These are phyloP conservation scores for Phytophthora parvispora DNA, from an alignment of 352 stramenopile genomes.

Conservation along the genomic window DNA sequence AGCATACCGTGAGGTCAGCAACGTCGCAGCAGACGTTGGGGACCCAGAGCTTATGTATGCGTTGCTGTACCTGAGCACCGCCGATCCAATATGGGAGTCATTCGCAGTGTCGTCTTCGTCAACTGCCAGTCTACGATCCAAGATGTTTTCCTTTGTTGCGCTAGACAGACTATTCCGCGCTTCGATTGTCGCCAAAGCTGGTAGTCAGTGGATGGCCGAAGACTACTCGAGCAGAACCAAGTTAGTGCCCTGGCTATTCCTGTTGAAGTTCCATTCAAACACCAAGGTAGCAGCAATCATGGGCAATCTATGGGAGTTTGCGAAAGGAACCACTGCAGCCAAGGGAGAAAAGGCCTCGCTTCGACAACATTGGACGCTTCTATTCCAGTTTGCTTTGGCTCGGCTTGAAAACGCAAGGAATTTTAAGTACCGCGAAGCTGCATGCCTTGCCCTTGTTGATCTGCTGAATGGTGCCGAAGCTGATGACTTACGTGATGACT, in stretches of 20 bases:
- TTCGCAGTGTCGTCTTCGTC: conserved; percentile 18
- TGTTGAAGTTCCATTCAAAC: conserved; percentile 85
- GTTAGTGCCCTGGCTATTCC: conserved; percentile 77
- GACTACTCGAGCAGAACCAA: conserved; percentile 62
- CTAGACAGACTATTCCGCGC: conserved; percentile 57
- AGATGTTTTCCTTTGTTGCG: conserved; percentile 56
- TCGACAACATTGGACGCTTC: conserved; percentile 56
- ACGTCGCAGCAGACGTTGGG: conserved; percentile 81
- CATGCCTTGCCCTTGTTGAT: conserved; percentile 69
- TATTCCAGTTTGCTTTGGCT: conserved; percentile 69
- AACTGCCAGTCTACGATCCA: not conserved
- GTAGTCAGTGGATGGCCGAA: conserved; percentile 65
- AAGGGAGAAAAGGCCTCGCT: conserved; percentile 62
- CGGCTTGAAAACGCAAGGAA: conserved; percentile 75
- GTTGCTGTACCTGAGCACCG: conserved; percentile 85
- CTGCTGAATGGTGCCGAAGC: conserved; percentile 69
- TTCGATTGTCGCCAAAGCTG: conserved; percentile 63
- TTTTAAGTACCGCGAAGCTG: conserved; percentile 87
- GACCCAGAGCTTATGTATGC: conserved; percentile 88
- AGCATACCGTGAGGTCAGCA: conserved; percentile 88
- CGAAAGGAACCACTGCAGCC: conserved; percentile 43
- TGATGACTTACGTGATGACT: conserved; percentile 53
- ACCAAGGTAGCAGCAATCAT: conserved; percentile 73
- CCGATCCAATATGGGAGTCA: conserved; percentile 71
- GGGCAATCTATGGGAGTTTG: conserved; percentile 75